phyloP scores from a whole-genome alignment of 768 basidiomycete genomes.

The Tylopilus rubrobrunneus region DNA sequence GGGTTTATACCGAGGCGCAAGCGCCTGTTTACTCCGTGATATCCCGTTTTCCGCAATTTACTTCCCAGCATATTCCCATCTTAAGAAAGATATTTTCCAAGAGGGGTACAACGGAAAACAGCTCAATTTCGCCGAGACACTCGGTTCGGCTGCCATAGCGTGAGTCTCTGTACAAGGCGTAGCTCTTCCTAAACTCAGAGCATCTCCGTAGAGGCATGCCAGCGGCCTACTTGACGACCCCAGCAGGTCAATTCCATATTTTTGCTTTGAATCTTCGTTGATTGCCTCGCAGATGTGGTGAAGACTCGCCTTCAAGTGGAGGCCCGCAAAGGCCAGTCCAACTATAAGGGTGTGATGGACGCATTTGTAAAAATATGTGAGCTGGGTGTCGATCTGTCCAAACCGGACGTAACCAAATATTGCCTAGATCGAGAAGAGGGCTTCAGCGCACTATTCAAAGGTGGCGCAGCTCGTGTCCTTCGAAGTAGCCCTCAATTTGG shows the following conservation, averaged over 20 bases:
- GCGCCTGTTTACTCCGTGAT: conserved; percentile 90
- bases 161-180: conserved; percentile 39
- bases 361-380: conserved; percentile 88
- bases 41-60: conserved; percentile 97
- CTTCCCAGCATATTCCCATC: conserved; percentile 82
- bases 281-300: conserved; percentile 70
- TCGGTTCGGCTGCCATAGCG: conserved; percentile 79
- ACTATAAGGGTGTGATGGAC: conserved; percentile 87
- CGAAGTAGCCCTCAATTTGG: conserved; percentile 94
- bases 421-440: conserved; percentile 80
- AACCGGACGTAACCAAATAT: conserved; percentile 5
- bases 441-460: conserved; percentile 86
- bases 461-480: conserved; percentile 82
- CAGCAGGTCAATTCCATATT: conserved; percentile 57
- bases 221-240: conserved; percentile 90
- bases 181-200: conserved; percentile 25
- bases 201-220: conserved; percentile 81
- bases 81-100: conserved; percentile 91
- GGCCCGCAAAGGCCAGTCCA: conserved; percentile 83
- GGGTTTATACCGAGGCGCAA: conserved; percentile 90
- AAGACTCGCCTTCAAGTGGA: conserved; percentile 97
- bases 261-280: conserved; percentile 11
- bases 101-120: conserved; percentile 96
- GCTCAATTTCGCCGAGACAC: conserved; percentile 85
- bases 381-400: conserved; percentile 27